phyloP scores from a whole-genome alignment of 164 flowering plant species.

The grape (Vitis vinifera) region ASM3070453v1 NC_081823.1:14986501-14987000 shows the following conservation, averaged over 20 bases:
- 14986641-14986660: conserved; percentile 61
- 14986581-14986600: conserved; percentile 71
- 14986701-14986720: conserved; percentile 73
- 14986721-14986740: conserved; percentile 51
- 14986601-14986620: conserved; percentile 80
- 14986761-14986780: conserved; percentile 83
- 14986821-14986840: conserved; percentile 1
- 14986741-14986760: conserved; percentile 55
- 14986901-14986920: too few relatives aligned
- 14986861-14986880: not conserved
- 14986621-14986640: conserved; percentile 52
- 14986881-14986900: too few relatives aligned
- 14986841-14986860: not conserved
- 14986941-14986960: too few relatives aligned
- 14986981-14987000: too few relatives aligned
- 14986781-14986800: conserved; percentile 82
- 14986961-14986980: too few relatives aligned
- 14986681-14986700: conserved; percentile 73
- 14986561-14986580: conserved; percentile 74
- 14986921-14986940: too few relatives aligned
- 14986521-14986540: conserved; percentile 76
- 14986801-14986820: conserved; percentile 23
- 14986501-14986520: conserved; percentile 76
- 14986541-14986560: conserved; percentile 77
- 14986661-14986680: conserved; percentile 61